Base-by-base conservation (phyloP, 176 grass and related monocot species). In the Triticum urartu region DNA sequence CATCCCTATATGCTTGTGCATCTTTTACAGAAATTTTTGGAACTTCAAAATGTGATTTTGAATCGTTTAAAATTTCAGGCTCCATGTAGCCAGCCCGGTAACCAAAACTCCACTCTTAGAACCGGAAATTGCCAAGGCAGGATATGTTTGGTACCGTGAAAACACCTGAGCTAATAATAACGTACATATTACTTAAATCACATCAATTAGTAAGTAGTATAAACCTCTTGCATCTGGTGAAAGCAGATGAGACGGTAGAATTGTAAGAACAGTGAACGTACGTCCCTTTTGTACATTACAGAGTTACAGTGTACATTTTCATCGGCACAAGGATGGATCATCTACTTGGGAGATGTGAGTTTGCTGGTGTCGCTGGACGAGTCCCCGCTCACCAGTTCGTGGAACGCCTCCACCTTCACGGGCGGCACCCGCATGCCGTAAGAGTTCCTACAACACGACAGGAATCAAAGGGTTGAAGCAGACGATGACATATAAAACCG, bases 371-470 rank as follows among this genome's bases (percentile, higher is more conserved):
- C 94, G 38, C 88, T 90, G 6, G 93, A 87, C 21, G 91, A 89
- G 77, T 93, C 91, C 13, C 94, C 94, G 9, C 83, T 84, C 82
- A 96, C 87, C 76, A 99, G 78, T 84, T 99, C 97, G 45, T 91
- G 87, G 70, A 94, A 94, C 21, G 94, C 92, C 77, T 96, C 97
- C 68, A 99, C 90, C 90, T 99, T 99, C 62, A 96, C 97, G 3
- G 90, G 92, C 0, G 87, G 92, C 50, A 87, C 88, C 50, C 94
- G 86, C 85, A 93, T 96, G 81, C 86, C 78, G 83, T 94, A 99
- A 7, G 84, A 48, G 84, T 89, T 96, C 94, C 97, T 99, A 18
- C 25, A 75, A 15, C 43, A 75, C 61, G 45, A 15, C 4, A 2
- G n/a, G 50, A 7, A 86, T 77, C 18, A 75, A 40, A 26, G 14